These are phyloP conservation scores for Trypanosoma mega DNA, from an alignment of 208 protist genomes.

Conservation along the genomic window DNA sequence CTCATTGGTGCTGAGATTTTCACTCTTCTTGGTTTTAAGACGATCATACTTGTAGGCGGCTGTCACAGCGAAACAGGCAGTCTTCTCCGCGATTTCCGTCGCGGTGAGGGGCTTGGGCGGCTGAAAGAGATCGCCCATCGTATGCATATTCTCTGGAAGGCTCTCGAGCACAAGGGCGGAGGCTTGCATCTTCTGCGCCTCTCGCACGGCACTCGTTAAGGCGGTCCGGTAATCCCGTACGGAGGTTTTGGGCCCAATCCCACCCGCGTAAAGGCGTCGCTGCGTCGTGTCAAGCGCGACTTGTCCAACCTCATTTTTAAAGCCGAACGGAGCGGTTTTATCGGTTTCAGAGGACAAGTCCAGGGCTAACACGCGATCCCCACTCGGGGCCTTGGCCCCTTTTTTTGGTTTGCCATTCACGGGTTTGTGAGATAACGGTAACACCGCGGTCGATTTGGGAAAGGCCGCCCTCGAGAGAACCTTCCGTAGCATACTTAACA, in stretches of 20 bases:
- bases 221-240: constrained; percentile 70
- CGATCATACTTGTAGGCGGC: constrained; percentile 77
- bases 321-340: constrained; percentile 30
- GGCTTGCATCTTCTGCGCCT: constrained; percentile 44
- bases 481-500: constrained; percentile 44
- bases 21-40: constrained; percentile 31
- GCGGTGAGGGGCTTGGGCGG: constrained; percentile 32
- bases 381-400: neutral
- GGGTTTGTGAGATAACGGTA: neutral
- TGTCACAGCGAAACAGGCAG: constrained; percentile 63
- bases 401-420: constrained; percentile 12
- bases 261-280: constrained; percentile 25
- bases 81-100: constrained; percentile 66
- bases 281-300: constrained; percentile 25
- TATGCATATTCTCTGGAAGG: constrained; percentile 21
- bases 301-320: constrained; percentile 41
- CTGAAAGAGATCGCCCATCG: constrained; percentile 44
- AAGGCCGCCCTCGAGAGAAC: constrained; percentile 56
- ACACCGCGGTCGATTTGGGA: constrained; percentile 40
- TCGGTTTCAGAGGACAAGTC: constrained; percentile 13
- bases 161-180: constrained; percentile 27
- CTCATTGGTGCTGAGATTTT: neutral
- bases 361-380: constrained; percentile 14
- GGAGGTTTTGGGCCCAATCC: constrained; percentile 27
- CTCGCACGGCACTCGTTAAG: constrained; percentile 67